Evolutionary conservation across 2,329 filamentous ascomycete genomes (phyloP).

Genomic region (Exutisphaerella laricina): DNA sequence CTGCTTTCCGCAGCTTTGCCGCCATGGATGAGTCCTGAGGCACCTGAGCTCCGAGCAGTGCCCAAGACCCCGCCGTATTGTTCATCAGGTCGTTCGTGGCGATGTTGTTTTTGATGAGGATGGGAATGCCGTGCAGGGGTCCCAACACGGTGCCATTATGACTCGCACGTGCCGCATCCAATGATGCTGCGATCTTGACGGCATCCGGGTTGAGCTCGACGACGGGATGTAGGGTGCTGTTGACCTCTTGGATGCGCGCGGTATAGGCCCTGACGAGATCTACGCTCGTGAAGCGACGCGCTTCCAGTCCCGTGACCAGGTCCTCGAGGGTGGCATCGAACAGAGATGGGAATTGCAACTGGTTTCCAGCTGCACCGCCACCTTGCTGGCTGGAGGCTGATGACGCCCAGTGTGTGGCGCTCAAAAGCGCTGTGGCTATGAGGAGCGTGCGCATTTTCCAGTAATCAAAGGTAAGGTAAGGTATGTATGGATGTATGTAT

Average conservation of each 20-base stretch:
- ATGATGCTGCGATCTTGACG: constrained; percentile 41
- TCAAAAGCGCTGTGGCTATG: constrained; percentile 1
- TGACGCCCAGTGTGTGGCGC: too few species aligned
- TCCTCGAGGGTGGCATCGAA: constrained; percentile 50
- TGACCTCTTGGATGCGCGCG: constrained; percentile 49
- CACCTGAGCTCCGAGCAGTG: constrained; percentile 54
- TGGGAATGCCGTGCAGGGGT: constrained; percentile 59
- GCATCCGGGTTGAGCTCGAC: constrained; percentile 54
- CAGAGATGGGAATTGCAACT: constrained; percentile 36
- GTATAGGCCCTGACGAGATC: constrained; percentile 54
- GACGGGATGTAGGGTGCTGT: constrained; percentile 48
- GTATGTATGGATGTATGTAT: too few species aligned
- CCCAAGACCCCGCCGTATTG: constrained; percentile 60
- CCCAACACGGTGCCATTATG: constrained; percentile 45
- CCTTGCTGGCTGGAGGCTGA: too few species aligned
- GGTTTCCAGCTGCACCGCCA: too few species aligned
- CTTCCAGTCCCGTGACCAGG: constrained; percentile 45
- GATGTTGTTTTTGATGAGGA: constrained; percentile 64
- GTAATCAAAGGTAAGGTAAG: too few species aligned
- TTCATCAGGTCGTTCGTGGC: constrained; percentile 58
- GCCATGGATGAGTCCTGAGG: constrained; percentile 55
- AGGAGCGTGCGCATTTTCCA: too few species aligned
- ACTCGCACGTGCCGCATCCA: constrained; percentile 47
- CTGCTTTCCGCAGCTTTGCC: constrained; percentile 54
- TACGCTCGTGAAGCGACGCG: constrained; percentile 51